Conservation (phyloP, 169 alveolate species). For the Cryptosporidium ubiquitum region DNA sequence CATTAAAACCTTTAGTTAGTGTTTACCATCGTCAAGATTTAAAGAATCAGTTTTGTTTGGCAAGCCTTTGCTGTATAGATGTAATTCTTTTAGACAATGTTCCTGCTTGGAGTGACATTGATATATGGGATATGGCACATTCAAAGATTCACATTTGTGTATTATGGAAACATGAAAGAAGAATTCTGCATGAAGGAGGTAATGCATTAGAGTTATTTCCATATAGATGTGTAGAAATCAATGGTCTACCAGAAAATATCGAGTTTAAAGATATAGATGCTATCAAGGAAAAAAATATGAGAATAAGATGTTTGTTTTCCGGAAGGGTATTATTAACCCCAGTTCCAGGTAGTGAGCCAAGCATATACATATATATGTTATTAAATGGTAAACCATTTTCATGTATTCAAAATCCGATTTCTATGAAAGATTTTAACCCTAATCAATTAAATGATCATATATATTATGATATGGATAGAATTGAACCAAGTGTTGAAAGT, state of each 20-base stretch:
- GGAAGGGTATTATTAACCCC: slow-evolving; percentile 70
- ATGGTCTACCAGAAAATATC: slow-evolving; percentile 33
- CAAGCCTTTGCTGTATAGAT: slow-evolving; percentile 46
- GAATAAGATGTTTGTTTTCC: slow-evolving; percentile 37
- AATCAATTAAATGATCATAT: neutral
- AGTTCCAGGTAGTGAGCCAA: slow-evolving; percentile 69
- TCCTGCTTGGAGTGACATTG: slow-evolving; percentile 70
- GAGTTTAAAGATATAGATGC: neutral
- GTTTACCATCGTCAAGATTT: slow-evolving; percentile 32
- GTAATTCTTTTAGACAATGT: slow-evolving; percentile 28
- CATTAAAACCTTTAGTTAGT: slow-evolving; percentile 35
- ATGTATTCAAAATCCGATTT: slow-evolving; percentile 22
- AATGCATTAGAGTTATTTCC: slow-evolving; percentile 55
- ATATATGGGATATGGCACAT: slow-evolving; percentile 63
- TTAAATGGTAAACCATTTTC: slow-evolving; percentile 67
- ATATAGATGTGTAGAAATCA: slow-evolving; percentile 25
- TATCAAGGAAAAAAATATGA: slow-evolving; percentile 10
- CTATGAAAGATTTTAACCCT: neutral
- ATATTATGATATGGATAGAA: slow-evolving; percentile 16
- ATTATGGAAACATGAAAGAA: slow-evolving; percentile 55
- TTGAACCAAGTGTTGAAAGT: neutral
- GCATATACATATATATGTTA: slow-evolving; percentile 45
- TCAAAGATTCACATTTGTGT: slow-evolving; percentile 64
- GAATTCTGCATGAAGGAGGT: slow-evolving; percentile 33
- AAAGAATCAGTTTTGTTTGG: slow-evolving; percentile 23